Base-by-base conservation (phyloP, 2,329 filamentous ascomycete species). In the Cercospora zeina region DNA sequence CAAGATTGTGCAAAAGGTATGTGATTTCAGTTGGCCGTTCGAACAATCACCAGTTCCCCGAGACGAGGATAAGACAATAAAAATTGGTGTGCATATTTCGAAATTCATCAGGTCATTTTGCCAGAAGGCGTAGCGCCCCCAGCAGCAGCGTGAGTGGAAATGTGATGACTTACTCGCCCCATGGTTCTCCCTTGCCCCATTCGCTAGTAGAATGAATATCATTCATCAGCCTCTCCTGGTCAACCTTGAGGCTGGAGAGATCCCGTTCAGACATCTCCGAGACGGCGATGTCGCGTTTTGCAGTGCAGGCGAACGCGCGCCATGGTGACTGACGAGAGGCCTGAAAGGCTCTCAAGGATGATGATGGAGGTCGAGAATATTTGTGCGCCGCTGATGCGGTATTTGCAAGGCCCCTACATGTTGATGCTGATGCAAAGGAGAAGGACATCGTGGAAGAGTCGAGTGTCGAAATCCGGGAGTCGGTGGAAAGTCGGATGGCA, bases 151-250 rank as follows among this genome's bases (percentile, higher is more conserved):
- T 59, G 47, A 51, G 24, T 39, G 34, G 19, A 55, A 37, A 11
- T n/a, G 16, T 27, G 7, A 36, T 16, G 30, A 79, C 84, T 76
- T 80, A 87, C 87, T 82, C 79, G 76, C 87, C 87, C 86, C 87
- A 90, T 76, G 81, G 76, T 65, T 87, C 81, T 0, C 87, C 88
- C 49, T 78, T 81, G 0, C 88, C 88, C 82, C 86, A 90, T 76
- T 86, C 80, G 71, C 85, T 88, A 1, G 86, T 88, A 62, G 84
- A 72, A 73, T 90, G 88, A 11, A 90, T 79, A 62, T 86, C 83
- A 27, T 81, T 78, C 78, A 88, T 86, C 66, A 90, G 72, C 65
- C 87, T 80, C 13, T 79, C 77, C 67, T 83, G 79, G 65, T 88
- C 81, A 39, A 88, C 82, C 62, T 82, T 83, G 57, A 89, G 72